Percentiles rank a stretch among this genome's conserved stretches.
Conservation (phyloP, 352 stramenopile species). For the Bremia lactucae region DNA sequence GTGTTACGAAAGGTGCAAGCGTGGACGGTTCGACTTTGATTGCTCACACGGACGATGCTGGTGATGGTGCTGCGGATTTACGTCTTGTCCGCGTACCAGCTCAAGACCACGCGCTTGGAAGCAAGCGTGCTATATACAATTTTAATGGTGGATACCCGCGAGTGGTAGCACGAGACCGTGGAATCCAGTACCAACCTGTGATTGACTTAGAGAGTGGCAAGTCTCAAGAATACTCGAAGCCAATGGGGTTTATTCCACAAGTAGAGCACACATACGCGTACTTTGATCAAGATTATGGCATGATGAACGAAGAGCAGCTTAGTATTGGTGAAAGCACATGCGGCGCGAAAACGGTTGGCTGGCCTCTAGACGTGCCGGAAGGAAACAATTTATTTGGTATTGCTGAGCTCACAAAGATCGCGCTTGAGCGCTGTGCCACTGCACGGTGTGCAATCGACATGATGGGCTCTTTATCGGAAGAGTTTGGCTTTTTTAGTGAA, state of each 20-base stretch:
- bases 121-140: conserved; percentile 53
- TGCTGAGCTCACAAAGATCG: conserved; percentile 83
- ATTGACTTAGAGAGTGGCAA: conserved; percentile 4
- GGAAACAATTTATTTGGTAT: conserved; percentile 87
- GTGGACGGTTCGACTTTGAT: conserved; percentile 78
- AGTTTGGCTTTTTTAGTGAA: conserved; percentile 92
- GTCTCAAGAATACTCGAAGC: conserved; percentile 26
- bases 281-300: conserved; percentile 90
- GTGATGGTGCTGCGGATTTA: conserved; percentile 72
- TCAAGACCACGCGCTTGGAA: conserved; percentile 33
- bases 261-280: conserved; percentile 88
- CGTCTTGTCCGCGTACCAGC: conserved; percentile 87
- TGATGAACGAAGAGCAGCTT: conserved; percentile 92
- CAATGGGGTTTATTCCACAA: conserved; percentile 85
- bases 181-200: conserved; percentile 44
- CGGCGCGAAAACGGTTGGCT: conserved; percentile 69
- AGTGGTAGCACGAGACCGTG: conserved; percentile 60
- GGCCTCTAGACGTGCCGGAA: conserved; percentile 37
- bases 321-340: conserved; percentile 93
- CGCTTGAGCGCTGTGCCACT: conserved; percentile 81
- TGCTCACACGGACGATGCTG: conserved; percentile 83
- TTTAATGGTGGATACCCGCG: conserved; percentile 64
- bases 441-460: conserved; percentile 74
- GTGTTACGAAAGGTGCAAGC: conserved; percentile 64
- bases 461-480: conserved; percentile 87